Base-by-base conservation (phyloP, 2,329 filamentous ascomycete species). In the Pestalotiopsis sp. region DNA sequence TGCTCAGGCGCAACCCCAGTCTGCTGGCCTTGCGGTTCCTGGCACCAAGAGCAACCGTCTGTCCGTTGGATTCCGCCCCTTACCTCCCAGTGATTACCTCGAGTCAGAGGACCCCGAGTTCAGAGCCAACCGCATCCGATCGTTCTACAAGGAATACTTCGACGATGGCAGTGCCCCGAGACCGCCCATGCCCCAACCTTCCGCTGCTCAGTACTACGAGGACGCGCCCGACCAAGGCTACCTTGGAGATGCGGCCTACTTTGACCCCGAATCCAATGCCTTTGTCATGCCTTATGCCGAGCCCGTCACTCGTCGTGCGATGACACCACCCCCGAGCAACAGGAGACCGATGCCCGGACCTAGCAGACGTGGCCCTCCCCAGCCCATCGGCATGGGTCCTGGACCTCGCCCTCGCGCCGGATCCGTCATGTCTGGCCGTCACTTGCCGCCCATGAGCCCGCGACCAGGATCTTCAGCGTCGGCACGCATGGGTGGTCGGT, bases 71-170 rank as follows among this genome's bases (percentile, higher is more conserved):
- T 86, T 97, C 79, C 91, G 96, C 17, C 96, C 96, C 24, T 85
- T 99, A 70, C 96, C 96, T 4, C 93, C 94, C 44, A 91, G 94
- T 75, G 92, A 97, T 71, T 89, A 93, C 66, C 86, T 85, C 38
- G 89, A 91, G 57, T 88, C 91, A 3, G 96, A 98, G 77, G 95
- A 98, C 77, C 94, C 96, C 0, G 96, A 98, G 79, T 91, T 95
- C 75, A 90, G 96, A 75, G 96, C 96, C 71, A 98, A 98, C 83
- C 91, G 96, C 68, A 99, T 99, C 73, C 89, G 96, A 78, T 99
- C 96, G 3, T 99, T 99, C 84, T 99, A 99, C 84, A 98, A 98
- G 83, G 96, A 99, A 78, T 99, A 99, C 82, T 99, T 99, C 74
- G 96, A 98, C 72, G 95, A 98, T 56, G 89, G 85, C 68, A 92